Conservation (phyloP, 106 monocot genomes). For the Platanthera guangdongensis region DNA sequence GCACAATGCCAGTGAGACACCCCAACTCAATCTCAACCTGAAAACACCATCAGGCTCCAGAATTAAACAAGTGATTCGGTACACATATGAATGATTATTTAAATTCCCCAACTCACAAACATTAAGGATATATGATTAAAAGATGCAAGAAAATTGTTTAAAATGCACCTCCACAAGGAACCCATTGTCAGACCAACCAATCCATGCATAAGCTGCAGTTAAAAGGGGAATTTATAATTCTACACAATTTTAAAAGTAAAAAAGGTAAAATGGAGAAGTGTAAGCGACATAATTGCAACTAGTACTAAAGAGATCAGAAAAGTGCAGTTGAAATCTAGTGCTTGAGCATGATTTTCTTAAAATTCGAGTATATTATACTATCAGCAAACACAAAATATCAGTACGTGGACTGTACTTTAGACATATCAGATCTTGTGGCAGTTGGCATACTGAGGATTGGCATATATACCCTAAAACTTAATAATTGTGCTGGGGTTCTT, state of each 20-base stretch:
- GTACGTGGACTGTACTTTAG: neutral
- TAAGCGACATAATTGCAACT: neutral
- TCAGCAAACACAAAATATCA: neutral
- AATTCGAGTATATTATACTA: neutral
- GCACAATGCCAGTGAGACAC: conserved; percentile 61
- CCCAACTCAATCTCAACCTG: conserved; percentile 69
- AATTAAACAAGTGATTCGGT: neutral
- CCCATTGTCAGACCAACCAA: conserved; percentile 85
- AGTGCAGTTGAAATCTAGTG: neutral
- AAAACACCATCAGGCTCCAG: neutral
- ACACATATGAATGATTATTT: neutral
- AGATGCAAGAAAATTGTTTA: neutral
- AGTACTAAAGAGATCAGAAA: neutral
- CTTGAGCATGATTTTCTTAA: neutral
- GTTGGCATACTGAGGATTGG: neutral
- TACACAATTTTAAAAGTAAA: neutral
- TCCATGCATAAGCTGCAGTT: conserved; percentile 94
- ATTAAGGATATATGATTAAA: neutral
- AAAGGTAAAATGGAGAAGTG: neutral
- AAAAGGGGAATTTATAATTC: conserved; percentile 1
- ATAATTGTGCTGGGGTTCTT: neutral
- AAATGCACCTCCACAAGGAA: conserved; percentile 72
- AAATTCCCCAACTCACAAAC: neutral
- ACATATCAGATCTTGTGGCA: neutral
- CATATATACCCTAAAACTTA: neutral